Evolutionary conservation across 1,284 basidiomycete genomes (phyloP), one percentile per base, ranked within the genome.

Genomic region (Singerocomus rubriflavus): DNA sequence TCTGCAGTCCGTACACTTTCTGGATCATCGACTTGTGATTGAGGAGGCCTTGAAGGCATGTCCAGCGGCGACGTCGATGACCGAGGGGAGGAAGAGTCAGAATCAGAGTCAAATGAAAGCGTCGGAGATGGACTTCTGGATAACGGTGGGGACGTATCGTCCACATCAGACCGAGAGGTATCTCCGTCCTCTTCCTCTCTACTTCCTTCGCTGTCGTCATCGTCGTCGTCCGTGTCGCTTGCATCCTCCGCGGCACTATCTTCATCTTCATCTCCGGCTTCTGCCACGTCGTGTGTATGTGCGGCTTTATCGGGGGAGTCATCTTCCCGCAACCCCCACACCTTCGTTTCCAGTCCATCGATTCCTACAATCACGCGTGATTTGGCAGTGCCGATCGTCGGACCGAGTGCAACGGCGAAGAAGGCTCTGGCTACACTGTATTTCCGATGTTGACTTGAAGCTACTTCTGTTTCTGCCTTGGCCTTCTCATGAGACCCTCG

Each of bases 381-480:
- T 56, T 77, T 83, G 3, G 84, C 75, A 0, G 79, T 73, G 8
- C 76, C 76, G 2, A 81, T 63, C 43, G 78, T 85, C 0, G 86
- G 79, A 1, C 87, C 88, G 2, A 90, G 71, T 8, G 84, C 68
- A 41, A 88, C 73, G 1, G 77, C 77, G 26, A 89, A 64, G 58
- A 84, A 81, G 1, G 73, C 78, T 6, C 47, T 55, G 3, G 49
- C 32, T 1, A 33, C 14, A 10, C 52, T 50, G 16, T 26, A 42
- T 25, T 39, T 51, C 26, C 31, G 38, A 50, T 31, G 36, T n/a
- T 26, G n/a, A 13, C 12, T 3, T 14, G 10, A 8, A 14, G 21
- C 13, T 3, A 29, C 26, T 2, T 46, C 47, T 4, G 25, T 35
- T 5, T 11, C 29, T 1, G 8, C n/a, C n/a, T 44, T 21, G 1